These are phyloP conservation scores for Lantana camara DNA, from an alignment of 257 asterid species.

Conservation along the genomic window DNA sequence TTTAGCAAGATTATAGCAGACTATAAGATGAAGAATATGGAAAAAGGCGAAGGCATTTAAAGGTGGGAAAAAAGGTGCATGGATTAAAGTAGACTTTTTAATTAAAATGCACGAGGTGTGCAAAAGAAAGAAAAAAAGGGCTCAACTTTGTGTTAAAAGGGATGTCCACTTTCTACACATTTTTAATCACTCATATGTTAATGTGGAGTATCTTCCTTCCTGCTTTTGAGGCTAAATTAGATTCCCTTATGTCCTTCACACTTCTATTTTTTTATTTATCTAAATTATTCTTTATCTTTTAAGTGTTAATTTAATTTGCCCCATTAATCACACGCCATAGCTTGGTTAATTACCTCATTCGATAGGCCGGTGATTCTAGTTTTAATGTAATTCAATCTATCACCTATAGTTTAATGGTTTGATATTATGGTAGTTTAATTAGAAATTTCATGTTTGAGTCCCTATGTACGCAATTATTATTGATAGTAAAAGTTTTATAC, in stretches of 20 bases:
- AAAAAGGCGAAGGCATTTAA: slow-evolving; percentile 45
- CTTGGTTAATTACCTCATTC: too few relatives aligned
- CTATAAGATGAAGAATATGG: slow-evolving; percentile 32
- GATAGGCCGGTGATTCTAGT: too few relatives aligned
- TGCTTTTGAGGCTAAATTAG: slow-evolving; percentile 69
- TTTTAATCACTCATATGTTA: slow-evolving; percentile 32
- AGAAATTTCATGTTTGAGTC: too few relatives aligned
- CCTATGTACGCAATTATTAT: too few relatives aligned
- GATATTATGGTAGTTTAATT: too few relatives aligned
- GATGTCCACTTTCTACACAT: slow-evolving; percentile 90
- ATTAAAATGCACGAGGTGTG: slow-evolving; percentile 62
- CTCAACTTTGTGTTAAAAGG: slow-evolving; percentile 90
- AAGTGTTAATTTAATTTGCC: too few relatives aligned
- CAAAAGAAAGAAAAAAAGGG: slow-evolving; percentile 40
- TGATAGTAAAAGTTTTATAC: too few relatives aligned
- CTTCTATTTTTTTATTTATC: background rate
- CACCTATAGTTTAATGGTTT: too few relatives aligned
- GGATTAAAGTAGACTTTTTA: slow-evolving; percentile 57
- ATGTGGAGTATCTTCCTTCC: slow-evolving; percentile 64
- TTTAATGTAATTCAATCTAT: too few relatives aligned
- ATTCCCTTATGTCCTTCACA: slow-evolving; percentile 60
- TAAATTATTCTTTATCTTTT: too few relatives aligned
- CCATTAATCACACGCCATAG: too few relatives aligned
- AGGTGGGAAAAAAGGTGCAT: slow-evolving; percentile 55
- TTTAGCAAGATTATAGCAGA: slow-evolving; percentile 22